Evolutionary conservation across 2,329 filamentous ascomycete species (phyloP).

Genomic region (Fusarium coicis): DNA sequence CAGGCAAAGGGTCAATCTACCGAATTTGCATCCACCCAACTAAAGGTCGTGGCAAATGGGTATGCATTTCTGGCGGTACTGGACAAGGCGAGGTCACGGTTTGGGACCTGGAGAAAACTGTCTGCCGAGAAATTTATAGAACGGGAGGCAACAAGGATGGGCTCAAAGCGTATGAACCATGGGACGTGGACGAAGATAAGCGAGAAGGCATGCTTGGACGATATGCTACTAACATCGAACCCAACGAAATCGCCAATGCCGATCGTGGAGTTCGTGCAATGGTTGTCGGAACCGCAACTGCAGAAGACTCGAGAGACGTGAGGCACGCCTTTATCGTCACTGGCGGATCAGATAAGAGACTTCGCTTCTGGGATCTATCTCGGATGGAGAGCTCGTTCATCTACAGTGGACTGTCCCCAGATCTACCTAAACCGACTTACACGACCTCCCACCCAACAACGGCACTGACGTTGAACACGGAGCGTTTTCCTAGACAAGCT

Average conservation of each 20-base stretch:
- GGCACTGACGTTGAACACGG: slow-evolving; percentile 73
- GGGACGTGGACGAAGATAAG: slow-evolving; percentile 90
- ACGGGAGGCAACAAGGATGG: slow-evolving; percentile 70
- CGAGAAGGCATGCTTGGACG: slow-evolving; percentile 87
- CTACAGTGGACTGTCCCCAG: slow-evolving; percentile 79
- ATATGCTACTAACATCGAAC: slow-evolving; percentile 81
- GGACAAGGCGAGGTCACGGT: slow-evolving; percentile 89
- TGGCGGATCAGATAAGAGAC: slow-evolving; percentile 87
- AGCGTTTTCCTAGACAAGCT: slow-evolving; percentile 62
- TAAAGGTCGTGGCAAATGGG: slow-evolving; percentile 82
- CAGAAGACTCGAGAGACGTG: slow-evolving; percentile 75
- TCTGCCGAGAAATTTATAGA: slow-evolving; percentile 90
- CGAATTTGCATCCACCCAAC: slow-evolving; percentile 81
- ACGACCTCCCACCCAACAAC: slow-evolving; percentile 70
- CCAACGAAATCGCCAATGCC: slow-evolving; percentile 62
- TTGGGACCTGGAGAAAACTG: slow-evolving; percentile 92
- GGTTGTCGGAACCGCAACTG: slow-evolving; percentile 77
- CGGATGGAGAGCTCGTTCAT: slow-evolving; percentile 81
- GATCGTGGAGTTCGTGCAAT: slow-evolving; percentile 81
- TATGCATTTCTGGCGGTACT: slow-evolving; percentile 90
- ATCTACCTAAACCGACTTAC: slow-evolving; percentile 80
- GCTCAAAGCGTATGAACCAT: slow-evolving; percentile 78
- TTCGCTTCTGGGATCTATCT: slow-evolving; percentile 92
- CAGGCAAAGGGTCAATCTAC: slow-evolving; percentile 82
- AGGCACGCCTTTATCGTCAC: slow-evolving; percentile 87